phyloP scores from a whole-genome alignment of 768 basidiomycete species.

The Chalciporus piperatus region DNA sequence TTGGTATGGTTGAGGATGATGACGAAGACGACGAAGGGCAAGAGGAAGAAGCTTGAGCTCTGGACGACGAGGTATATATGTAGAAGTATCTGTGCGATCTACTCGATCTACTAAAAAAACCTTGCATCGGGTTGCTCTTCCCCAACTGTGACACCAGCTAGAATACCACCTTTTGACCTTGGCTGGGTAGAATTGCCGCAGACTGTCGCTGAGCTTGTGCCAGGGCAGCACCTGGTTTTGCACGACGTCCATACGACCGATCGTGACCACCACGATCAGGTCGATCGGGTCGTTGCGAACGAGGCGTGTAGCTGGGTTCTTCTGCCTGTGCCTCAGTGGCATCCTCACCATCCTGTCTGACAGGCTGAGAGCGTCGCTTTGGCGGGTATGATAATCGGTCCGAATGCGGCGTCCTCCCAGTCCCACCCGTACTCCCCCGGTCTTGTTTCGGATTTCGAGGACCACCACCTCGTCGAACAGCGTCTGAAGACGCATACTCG shows the following conservation, averaged over 20 bases:
- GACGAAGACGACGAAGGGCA: conserved; percentile 61
- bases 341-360: conserved; percentile 5
- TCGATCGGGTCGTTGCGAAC: conserved; percentile 8
- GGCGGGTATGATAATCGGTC: neutral
- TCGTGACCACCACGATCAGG: conserved; percentile 12
- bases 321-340: neutral
- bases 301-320: neutral
- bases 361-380: conserved; percentile 3
- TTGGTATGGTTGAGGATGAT: conserved; percentile 75
- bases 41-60: conserved; percentile 14
- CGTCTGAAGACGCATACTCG: conserved; percentile 87
- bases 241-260: conserved; percentile 36
- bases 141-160: conserved; percentile 24
- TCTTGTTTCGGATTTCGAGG: conserved; percentile 23
- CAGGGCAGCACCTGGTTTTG: conserved; percentile 77
- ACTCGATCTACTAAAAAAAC: neutral
- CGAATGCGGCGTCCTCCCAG: conserved; percentile 4
- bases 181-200: conserved; percentile 61
- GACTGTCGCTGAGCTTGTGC: conserved; percentile 75
- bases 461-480: conserved; percentile 76
- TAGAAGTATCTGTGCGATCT: neutral
- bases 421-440: conserved; percentile 9
- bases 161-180: conserved; percentile 74
- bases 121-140: neutral
- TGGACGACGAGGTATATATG: neutral